Conservation (phyloP, 768 basidiomycete species). For the Mycena olivaceomarginata region DNA sequence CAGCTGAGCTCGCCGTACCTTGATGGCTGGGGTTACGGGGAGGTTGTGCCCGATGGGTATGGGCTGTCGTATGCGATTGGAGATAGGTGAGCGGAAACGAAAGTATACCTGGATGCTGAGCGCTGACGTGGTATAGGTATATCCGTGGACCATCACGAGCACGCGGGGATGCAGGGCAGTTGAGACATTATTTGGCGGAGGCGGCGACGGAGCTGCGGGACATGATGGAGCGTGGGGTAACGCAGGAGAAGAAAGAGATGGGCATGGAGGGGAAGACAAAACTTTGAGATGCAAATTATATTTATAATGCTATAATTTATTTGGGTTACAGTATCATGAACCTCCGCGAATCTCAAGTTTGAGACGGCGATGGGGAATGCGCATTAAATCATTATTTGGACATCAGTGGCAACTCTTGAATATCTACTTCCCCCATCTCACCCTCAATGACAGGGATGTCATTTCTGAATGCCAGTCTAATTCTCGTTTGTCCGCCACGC, state of each 20-base stretch:
- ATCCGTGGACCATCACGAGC: slow-evolving; percentile 94
- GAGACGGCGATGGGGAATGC: too few species aligned
- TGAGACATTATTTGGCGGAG: slow-evolving; percentile 84
- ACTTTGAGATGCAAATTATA: slow-evolving; percentile 45
- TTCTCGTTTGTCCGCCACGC: too few species aligned
- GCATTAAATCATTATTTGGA: too few species aligned
- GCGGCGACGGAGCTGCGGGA: slow-evolving; percentile 85
- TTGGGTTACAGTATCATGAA: background rate
- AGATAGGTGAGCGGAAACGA: slow-evolving; percentile 54
- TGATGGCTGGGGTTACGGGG: slow-evolving; percentile 98
- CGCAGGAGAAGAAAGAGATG: slow-evolving; percentile 59
- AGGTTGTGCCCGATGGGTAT: slow-evolving; percentile 95
- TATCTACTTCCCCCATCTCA: too few species aligned
- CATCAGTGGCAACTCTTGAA: too few species aligned
- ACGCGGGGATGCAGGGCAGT: slow-evolving; percentile 68
- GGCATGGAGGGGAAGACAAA: slow-evolving; percentile 56
- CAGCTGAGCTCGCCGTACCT: slow-evolving; percentile 89
- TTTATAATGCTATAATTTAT: background rate
- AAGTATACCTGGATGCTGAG: too few species aligned
- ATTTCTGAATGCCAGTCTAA: too few species aligned
- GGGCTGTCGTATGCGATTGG: slow-evolving; percentile 95
- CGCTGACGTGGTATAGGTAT: slow-evolving; percentile 62
- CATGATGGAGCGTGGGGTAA: slow-evolving; percentile 84
- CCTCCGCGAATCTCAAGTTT: too few species aligned
- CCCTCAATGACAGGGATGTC: too few species aligned